These are phyloP conservation scores for Warburgia ugandensis DNA, from an alignment of 164 flowering plant genomes.

Conservation along the genomic window DNA sequence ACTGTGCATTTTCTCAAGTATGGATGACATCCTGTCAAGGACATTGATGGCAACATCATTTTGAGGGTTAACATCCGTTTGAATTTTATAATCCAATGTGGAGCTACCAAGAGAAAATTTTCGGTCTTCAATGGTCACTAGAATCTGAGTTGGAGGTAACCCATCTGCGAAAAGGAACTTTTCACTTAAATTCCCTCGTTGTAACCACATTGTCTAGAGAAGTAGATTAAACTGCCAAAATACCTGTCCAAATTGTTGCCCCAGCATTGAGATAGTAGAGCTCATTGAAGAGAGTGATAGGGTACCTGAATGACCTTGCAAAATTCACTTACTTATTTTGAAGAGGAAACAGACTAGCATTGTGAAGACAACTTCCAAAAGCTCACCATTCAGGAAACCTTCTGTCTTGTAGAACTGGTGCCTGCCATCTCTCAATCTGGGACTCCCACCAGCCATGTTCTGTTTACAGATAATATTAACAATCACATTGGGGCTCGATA, in stretches of 20 bases:
- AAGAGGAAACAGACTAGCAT: not conserved
- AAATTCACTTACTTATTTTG: no score
- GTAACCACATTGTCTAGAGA: not conserved
- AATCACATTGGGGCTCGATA: no score
- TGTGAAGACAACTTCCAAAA: not conserved
- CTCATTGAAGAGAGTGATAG: slow-evolving; percentile 79
- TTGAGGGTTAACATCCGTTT: slow-evolving; percentile 11
- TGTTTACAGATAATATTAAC: no score
- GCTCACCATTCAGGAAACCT: slow-evolving; percentile 85
- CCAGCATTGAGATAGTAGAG: slow-evolving; percentile 90
- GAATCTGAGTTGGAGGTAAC: slow-evolving; percentile 55
- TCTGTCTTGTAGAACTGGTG: slow-evolving; percentile 73
- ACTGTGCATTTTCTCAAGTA: slow-evolving; percentile 49
- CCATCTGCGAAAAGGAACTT: slow-evolving; percentile 50
- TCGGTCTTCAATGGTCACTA: slow-evolving; percentile 29
- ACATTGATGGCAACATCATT: slow-evolving; percentile 57
- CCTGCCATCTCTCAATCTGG: slow-evolving; percentile 80
- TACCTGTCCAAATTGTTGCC: slow-evolving; percentile 94
- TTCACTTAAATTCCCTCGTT: not conserved
- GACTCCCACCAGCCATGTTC: slow-evolving; percentile 79
- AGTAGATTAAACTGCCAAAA: not conserved
- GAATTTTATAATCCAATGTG: slow-evolving; percentile 13
- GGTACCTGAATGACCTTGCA: slow-evolving; percentile 91
- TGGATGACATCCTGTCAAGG: slow-evolving; percentile 60
- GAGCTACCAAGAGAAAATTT: slow-evolving; percentile 60